These are phyloP conservation scores for Allium cepa DNA, from an alignment of 106 monocot genomes.

Conservation along the genomic window DNA sequence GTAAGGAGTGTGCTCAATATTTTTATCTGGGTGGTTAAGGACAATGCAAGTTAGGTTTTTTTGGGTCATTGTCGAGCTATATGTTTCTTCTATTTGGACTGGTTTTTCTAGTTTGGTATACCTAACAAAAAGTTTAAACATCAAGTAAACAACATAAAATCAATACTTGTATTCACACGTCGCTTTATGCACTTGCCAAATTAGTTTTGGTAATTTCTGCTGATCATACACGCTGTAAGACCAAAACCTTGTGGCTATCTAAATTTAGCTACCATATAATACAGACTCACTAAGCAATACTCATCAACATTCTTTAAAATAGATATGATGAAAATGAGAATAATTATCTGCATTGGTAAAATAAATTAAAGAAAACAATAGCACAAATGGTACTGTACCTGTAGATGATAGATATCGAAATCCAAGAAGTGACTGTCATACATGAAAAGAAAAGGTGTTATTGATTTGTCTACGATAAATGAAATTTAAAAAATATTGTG, in stretches of 20 bases:
- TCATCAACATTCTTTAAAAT: background rate
- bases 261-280: background rate
- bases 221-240: background rate
- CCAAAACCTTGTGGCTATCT: background rate
- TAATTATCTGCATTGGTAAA: no score
- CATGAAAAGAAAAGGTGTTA: constrained; percentile 18
- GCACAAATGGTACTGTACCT: constrained; percentile 15
- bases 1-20: no score
- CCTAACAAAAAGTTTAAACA: no score
- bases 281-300: background rate
- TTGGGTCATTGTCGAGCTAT: no score
- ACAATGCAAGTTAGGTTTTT: no score
- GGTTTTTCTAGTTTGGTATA: no score
- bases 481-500: background rate
- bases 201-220: background rate
- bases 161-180: no score
- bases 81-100: no score
- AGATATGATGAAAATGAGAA: background rate
- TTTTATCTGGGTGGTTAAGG: no score
- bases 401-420: constrained; percentile 31
- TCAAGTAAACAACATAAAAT: no score
- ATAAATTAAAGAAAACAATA: background rate
- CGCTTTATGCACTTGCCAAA: no score
- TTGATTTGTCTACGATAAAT: background rate
- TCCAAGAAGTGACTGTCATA: constrained; percentile 14